A percentile compares a stretch with the other conserved stretches of the same genome.
phyloP scores from a whole-genome alignment of 495 filamentous ascomycete species.

The Schizothecium vesticola region DNA sequence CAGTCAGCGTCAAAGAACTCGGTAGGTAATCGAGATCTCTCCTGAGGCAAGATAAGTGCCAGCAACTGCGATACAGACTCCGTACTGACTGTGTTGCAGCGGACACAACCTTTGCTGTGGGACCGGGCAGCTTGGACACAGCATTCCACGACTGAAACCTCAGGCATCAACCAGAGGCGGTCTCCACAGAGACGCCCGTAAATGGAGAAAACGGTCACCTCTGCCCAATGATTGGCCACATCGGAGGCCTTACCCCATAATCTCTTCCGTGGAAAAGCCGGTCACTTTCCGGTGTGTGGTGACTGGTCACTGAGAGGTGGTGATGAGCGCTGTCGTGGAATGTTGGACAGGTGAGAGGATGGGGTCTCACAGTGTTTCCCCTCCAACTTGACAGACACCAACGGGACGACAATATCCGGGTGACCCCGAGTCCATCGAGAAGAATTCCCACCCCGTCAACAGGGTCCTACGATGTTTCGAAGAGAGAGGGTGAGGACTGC shows the following conservation, averaged over 20 bases:
- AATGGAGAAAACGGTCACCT: not conserved
- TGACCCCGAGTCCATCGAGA: not conserved
- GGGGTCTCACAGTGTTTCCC: not conserved
- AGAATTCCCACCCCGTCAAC: not conserved
- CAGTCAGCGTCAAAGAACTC: not conserved
- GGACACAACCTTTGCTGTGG: not conserved
- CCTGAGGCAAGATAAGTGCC: not conserved
- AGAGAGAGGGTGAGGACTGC: not conserved
- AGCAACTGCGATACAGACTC: not conserved
- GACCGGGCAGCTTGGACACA: not conserved
- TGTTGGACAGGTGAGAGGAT: not conserved
- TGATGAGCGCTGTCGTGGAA: slow-evolving; percentile 3
- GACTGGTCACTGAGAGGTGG: not conserved
- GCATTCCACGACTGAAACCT: not conserved
- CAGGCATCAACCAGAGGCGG: not conserved
- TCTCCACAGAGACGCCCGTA: not conserved
- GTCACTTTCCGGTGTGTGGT: not conserved
- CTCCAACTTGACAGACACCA: not conserved
- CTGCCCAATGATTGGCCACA: not conserved
- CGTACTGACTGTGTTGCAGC: not conserved
- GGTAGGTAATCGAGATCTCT: not conserved
- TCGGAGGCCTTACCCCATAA: not conserved
- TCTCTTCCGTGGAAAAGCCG: not conserved
- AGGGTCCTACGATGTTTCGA: slow-evolving; percentile 4
- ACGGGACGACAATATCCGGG: not conserved